Conservation (phyloP, 2,329 filamentous ascomycete genomes). For the Trichoderma pleuroti region DNA sequence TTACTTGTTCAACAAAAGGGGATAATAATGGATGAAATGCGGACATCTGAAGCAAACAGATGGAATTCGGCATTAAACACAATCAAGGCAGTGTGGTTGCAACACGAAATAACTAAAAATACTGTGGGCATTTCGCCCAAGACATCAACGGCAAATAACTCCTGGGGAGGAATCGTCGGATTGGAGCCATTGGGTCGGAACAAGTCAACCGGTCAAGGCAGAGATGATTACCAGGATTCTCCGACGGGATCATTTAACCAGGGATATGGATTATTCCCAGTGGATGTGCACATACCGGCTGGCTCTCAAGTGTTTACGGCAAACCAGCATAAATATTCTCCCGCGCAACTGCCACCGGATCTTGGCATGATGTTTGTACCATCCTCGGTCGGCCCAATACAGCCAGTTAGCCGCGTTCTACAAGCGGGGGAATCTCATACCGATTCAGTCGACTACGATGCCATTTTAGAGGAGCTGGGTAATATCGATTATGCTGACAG, state of each 20-base stretch:
- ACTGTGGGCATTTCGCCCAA: background rate
- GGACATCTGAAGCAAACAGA: slow-evolving; percentile 2
- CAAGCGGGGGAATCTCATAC: background rate
- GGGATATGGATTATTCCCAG: slow-evolving; percentile 2
- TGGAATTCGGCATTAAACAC: slow-evolving; percentile 7
- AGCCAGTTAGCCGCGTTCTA: background rate
- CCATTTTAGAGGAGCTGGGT: slow-evolving; percentile 14
- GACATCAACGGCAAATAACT: background rate
- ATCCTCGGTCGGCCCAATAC: background rate
- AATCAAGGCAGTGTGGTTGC: slow-evolving; percentile 1
- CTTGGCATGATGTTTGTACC: background rate
- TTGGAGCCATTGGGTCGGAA: background rate
- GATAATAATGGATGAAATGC: background rate
- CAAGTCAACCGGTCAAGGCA: background rate
- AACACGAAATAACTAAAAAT: background rate
- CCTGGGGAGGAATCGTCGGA: background rate
- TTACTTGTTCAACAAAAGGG: slow-evolving; percentile 8
- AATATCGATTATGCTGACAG: slow-evolving; percentile 10
- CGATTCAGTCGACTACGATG: background rate
- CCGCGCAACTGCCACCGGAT: background rate
- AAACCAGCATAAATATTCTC: slow-evolving; percentile 11
- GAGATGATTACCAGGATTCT: background rate
- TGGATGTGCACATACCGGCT: background rate
- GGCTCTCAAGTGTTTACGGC: background rate
- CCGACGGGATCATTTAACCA: background rate